Base-by-base conservation (phyloP, 2,329 filamentous ascomycete genomes). In the Xylariaceae sp. region DNA sequence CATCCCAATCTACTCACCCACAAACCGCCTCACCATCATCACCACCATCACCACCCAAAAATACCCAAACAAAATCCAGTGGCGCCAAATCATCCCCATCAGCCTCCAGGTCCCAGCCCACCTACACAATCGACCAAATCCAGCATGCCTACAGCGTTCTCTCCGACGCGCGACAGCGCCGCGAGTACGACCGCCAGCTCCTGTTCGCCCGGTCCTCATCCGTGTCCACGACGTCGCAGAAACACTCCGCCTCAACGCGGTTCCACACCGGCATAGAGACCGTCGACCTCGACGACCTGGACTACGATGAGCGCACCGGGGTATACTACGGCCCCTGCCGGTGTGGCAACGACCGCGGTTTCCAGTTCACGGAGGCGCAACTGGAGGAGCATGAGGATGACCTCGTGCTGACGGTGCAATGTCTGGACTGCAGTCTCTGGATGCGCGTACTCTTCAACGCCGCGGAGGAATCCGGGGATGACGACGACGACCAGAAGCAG, bases 371-470 rank as follows among this genome's bases (percentile, higher is more conserved):
- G 12, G 84, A 87, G 68, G 69, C 68, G 6, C 82, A 87, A 65
- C 71, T 87, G 47, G 79, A 83, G 60, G 80, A 79, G 64, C 79
- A 76, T 40, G 76, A 74, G 45, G 79, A 81, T 49, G 74, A 80
- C 58, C 79, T 83, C 6, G 81, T 84, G 65, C 68, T 87, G 46
- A 74, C 85, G 67, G 83, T 87, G 41, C 84, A 81, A 8, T 87
- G 84, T 64, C 74, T 75, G 53, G 84, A 86, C 62, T 87, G 84
- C 61, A 87, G 84, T 65, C 71, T 87, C 45, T 87, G 83, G 83
- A 67, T 87, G 50, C 77, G 78, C 53, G 81, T 87, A 39, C 76
- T 83, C 49, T 87, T 86, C 72, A 81, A 79, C 6, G 74, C 84
- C 11, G 69, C 82, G 31, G 77, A 73, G 0, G 66, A 68, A 7